Evolutionary conservation across 2,329 filamentous ascomycete genomes (phyloP), one percentile per base, ranked within the genome.

Genomic region (Beauveria sp.): DNA sequence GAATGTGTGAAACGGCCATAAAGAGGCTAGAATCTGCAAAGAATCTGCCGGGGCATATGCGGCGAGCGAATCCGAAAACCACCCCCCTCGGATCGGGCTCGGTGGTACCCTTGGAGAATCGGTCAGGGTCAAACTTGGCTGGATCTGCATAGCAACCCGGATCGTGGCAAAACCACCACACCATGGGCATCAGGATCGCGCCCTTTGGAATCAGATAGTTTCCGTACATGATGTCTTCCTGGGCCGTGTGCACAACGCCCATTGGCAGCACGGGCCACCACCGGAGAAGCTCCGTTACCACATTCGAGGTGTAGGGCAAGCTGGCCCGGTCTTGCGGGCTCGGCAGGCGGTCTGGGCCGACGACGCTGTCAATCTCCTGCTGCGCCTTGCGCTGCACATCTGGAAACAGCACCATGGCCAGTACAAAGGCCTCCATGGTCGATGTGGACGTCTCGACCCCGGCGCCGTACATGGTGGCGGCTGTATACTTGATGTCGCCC

Each of bases 101-200:
- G 0, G 69, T 67, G 8, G 66, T 61, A 2, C 67, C 65, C 28
- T 46, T 50, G 3, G 75, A 63, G 63, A 67, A 76, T 0, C 74
- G 67, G 1, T 71, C 70, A 0, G 73, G 74, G 28, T 73, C 65
- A 24, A 77, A 77, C 1, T 26, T 16, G 5, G 62, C 63, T 0
- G 74, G 74, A 10, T 73, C 56, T 0, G 82, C 77, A 70, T 91
- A 90, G 1, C 83, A 84, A 42, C 86, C 83, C 2, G 85, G 82
- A 67, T 91, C 88, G 71, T 90, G 88, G 26, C 86, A 81, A 18
- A 74, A 65, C 24, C 66, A 70, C 69, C 69, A 73, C 6, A 68
- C 61, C 1, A 66, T 65, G 3, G 63, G 64, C 3, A 73, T 56
- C 3, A 73, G 38, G 7, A 64, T 46, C 0, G 71, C 58, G 1